These are phyloP conservation scores for Cladophialophora exuberans DNA, from an alignment of 2,329 filamentous ascomycete species.

Conservation along the genomic window DNA sequence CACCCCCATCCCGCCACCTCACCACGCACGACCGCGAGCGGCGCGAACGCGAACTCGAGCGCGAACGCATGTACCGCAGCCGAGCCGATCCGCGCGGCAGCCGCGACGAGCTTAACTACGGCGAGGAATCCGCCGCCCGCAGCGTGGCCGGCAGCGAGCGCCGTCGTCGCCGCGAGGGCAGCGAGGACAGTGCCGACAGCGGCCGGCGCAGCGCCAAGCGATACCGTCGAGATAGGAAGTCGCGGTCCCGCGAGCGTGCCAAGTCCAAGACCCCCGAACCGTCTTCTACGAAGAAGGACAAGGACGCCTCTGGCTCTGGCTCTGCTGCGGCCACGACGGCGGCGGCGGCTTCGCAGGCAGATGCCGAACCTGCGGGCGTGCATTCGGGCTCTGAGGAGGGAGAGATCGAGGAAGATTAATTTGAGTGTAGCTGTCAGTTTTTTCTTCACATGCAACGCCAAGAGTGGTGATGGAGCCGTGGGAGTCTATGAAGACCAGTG, in stretches of 20 bases:
- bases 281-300: slow-evolving; percentile 35
- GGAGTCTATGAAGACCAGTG: no score
- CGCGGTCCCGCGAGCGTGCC: slow-evolving; percentile 55
- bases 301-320: no score
- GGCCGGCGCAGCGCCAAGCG: slow-evolving; percentile 63
- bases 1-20: slow-evolving; percentile 37
- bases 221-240: slow-evolving; percentile 45
- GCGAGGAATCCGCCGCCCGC: slow-evolving; percentile 67
- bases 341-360: slow-evolving; percentile 35
- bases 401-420: slow-evolving; percentile 83
- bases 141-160: slow-evolving; percentile 64
- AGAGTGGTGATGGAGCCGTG: no score
- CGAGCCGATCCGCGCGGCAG: slow-evolving; percentile 80
- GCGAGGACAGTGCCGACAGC: slow-evolving; percentile 66
- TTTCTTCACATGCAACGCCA: no score
- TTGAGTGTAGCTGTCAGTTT: no score
- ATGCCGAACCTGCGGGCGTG: slow-evolving; percentile 62
- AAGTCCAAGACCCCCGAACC: slow-evolving; percentile 55
- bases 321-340: no score
- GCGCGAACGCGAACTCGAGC: slow-evolving; percentile 84
- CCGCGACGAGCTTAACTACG: slow-evolving; percentile 89
- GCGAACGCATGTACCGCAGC: slow-evolving; percentile 80
- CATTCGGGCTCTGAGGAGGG: slow-evolving; percentile 95
- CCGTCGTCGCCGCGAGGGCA: slow-evolving; percentile 73
- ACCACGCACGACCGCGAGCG: slow-evolving; percentile 77